Base-by-base conservation (phyloP, 106 monocot genomes). In the Cymbidium sinense region DNA sequence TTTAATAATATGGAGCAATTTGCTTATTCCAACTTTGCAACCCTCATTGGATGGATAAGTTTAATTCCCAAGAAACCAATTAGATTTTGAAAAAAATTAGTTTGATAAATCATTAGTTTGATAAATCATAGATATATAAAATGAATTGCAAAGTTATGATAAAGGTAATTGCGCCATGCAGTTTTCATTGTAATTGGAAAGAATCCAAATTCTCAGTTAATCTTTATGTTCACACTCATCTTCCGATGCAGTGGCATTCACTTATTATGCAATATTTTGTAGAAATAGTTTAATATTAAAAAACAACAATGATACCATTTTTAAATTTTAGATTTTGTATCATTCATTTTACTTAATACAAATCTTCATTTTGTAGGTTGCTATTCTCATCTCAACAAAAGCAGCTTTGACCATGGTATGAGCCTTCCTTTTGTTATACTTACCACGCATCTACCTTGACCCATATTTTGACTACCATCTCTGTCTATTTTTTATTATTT, bases 321-420 rank as follows among this genome's bases (percentile, higher is more conserved):
- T 8, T 11, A 17, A 67, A 13, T 67, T 17, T 67, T 17, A 67
- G 33, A 30, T 67, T 31, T 58, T 8, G 37, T 71, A 17, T 71
- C 20, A 39, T 71, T 36, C 21, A 39, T 35, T 58, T 36, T 39
- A 39, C 71, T 39, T 23, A n/a, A 73, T 73, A 9, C 64, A 37
- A 35, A 37, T 76, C 19, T 70, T 50, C n/a, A 36, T 77, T 43
- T 71, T 83, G 81, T 83, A 96, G 96, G 86, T 77, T 96, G 96
- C 74, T 96, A 88, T 80, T 84, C 89, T 76, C 89, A 91, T 61
- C 37, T 89, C 77, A 84, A 85, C 81, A 86, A 76, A 65, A 92
- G 55, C 47, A 88, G 25, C 74, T 71, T 65, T 15, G 78, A 77
- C 65, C 84, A 77, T 65, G 88, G 95, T 95, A 84, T 71, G 81